Base-by-base conservation (phyloP, 495 filamentous ascomycete species). In the Articulospora tetracladia region DNA sequence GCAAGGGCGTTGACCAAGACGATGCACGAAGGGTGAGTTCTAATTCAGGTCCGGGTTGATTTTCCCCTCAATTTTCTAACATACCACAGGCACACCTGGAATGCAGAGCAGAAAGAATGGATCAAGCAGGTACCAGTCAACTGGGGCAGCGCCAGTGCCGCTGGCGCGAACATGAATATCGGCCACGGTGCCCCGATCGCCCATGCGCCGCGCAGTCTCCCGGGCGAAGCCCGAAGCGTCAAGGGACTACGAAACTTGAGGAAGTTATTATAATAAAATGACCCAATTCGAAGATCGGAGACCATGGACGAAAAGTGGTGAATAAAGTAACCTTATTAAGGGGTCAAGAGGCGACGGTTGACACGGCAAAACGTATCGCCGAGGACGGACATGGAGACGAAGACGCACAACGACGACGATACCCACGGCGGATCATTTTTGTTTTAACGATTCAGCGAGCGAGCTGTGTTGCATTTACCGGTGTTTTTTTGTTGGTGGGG, bases 1-100 rank as follows among this genome's bases (percentile, higher is more conserved):
- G 62, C 72, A 3, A 80, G 78, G 60, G 81, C 88, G 7, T 69
- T 97, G 67, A 83, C 82, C 0, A 75, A 77, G 36, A 86, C 83
- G 7, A 74, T 79, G 53, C 93, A 84, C 70, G 73, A 81, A 59
- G 85, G 82, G 83, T 89, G 66, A 72, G 81, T 77, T 47, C 22
- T 58, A 22, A 27, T n/a, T n/a, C n/a, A n/a, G n/a, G n/a, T n/a
- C 19, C 10, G 15, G 34, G 47, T 49, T 62, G 0, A 20, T 26
- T 19, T 39, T 28, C 30, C 13, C 49, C 27, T 17, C 48, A n/a
- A 52, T 41, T n/a, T n/a, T n/a, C 55, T 64, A 28, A 60, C n/a
- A 34, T 12, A 15, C 47, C 19, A n/a, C 30, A 66, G 66, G 24
- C 66, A 69, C 34, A 39, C n/a, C 1, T 66, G 66, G 64, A 46